Percentiles rank a stretch among this genome's conserved stretches.
These are phyloP conservation scores for Magnolia kwangsiensis DNA, from an alignment of 164 flowering plant species.

Conservation along the genomic window DNA sequence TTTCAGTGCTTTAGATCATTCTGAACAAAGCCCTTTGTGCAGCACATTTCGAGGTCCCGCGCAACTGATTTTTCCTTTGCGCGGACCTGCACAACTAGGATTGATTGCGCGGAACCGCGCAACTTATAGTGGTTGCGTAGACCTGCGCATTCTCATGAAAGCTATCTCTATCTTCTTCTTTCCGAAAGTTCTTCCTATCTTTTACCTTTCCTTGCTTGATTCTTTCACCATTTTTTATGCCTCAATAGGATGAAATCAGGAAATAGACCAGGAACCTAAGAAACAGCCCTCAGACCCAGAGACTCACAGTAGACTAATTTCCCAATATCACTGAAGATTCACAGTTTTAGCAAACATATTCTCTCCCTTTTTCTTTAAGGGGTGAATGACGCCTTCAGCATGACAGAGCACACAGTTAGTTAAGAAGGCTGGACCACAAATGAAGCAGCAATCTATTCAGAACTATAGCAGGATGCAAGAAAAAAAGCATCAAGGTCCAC, in stretches of 20 bases:
- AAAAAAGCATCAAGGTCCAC: constrained; percentile 65
- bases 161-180: too few relatives aligned
- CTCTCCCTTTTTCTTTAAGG: constrained; percentile 89
- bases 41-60: too few relatives aligned
- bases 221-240: too few relatives aligned
- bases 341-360: constrained; percentile 85
- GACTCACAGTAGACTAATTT: constrained; percentile 14
- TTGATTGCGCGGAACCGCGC: too few relatives aligned
- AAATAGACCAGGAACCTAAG: constrained; percentile 11
- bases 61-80: too few relatives aligned
- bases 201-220: too few relatives aligned
- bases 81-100: too few relatives aligned
- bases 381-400: constrained; percentile 98
- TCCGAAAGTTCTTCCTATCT: too few relatives aligned
- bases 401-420: constrained; percentile 80
- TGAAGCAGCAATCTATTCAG: constrained; percentile 52
- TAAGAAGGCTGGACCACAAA: constrained; percentile 39
- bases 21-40: too few relatives aligned
- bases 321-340: constrained; percentile 25
- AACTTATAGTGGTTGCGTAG: too few relatives aligned
- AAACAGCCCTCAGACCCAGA: constrained; percentile 15
- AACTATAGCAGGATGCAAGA: constrained; percentile 51
- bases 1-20: too few relatives aligned
- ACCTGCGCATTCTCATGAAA: too few relatives aligned
- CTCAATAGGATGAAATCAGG: constrained; percentile 14